These are phyloP conservation scores for Ogataea parapolymorpha DNA, from an alignment of 805 yeast species.

Conservation along the genomic window DNA sequence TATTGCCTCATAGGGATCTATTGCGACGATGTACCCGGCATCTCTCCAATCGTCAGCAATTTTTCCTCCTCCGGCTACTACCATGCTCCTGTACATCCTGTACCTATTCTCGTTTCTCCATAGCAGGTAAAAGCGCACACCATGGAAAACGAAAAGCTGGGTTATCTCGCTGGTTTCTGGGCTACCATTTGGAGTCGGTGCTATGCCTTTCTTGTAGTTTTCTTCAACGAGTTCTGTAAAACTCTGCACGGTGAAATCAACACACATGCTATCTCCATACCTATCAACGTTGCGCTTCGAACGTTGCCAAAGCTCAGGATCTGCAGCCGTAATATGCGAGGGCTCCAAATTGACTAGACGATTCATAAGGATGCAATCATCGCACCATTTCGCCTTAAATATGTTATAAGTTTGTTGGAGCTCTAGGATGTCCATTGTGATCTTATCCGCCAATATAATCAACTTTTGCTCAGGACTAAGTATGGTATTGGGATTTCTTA, in stretches of 20 bases:
- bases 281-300: conserved; percentile 45
- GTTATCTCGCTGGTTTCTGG: background rate
- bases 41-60: conserved; percentile 27
- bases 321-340: conserved; percentile 47
- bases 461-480: conserved; percentile 15
- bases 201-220: background rate
- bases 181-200: background rate
- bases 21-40: conserved; percentile 39
- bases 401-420: conserved; percentile 50
- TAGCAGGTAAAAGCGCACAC: conserved; percentile 34
- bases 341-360: conserved; percentile 57
- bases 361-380: conserved; percentile 52
- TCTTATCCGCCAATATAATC: conserved; percentile 37
- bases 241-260: conserved; percentile 28
- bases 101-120: conserved; percentile 11
- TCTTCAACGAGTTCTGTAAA: conserved; percentile 20
- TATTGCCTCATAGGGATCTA: conserved; percentile 2
- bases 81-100: conserved; percentile 12
- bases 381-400: conserved; percentile 66
- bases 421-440: conserved; percentile 37
- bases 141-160: conserved; percentile 30
- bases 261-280: conserved; percentile 59
- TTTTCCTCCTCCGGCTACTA: conserved; percentile 46
- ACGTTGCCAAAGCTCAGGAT: conserved; percentile 25
- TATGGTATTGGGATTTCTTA: conserved; percentile 36